phyloP scores from a whole-genome alignment of 2,329 filamentous ascomycete species.

The Aspergillus pseudoglaucus region DNA sequence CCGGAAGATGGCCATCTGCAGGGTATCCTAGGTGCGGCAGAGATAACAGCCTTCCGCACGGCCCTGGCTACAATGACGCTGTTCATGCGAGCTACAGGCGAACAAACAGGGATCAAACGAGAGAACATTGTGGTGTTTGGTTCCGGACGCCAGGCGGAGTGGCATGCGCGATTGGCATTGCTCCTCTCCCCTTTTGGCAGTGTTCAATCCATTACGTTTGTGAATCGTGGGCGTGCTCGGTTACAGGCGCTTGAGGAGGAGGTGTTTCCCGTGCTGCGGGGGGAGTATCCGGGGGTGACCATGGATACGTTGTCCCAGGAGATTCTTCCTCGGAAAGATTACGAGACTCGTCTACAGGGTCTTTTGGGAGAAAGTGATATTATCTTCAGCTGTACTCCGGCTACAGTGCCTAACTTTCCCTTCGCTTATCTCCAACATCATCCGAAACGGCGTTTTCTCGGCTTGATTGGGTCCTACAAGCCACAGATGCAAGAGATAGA shows the following conservation, averaged over 20 bases:
- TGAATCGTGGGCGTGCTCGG: conserved; percentile 62
- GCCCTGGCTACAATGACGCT: conserved; percentile 65
- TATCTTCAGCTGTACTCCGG: conserved; percentile 47
- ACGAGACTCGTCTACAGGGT: conserved; percentile 20
- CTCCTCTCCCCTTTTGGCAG: conserved; percentile 39
- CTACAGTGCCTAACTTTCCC: conserved; percentile 39
- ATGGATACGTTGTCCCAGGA: conserved; percentile 41
- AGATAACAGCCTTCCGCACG: conserved; percentile 74
- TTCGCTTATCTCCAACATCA: conserved; percentile 29
- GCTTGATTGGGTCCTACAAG: conserved; percentile 49
- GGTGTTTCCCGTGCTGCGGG: conserved; percentile 27
- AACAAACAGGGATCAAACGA: conserved; percentile 11
- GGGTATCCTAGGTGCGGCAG: conserved; percentile 65
- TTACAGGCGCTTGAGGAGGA: conserved; percentile 42
- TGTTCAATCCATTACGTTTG: conserved; percentile 63
- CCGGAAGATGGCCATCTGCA: conserved; percentile 52
- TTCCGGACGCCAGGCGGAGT: conserved; percentile 45
- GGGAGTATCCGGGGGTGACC: conserved; percentile 30
- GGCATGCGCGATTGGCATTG: conserved; percentile 44
- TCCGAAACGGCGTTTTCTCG: conserved; percentile 40
- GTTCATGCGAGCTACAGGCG: conserved; percentile 40
- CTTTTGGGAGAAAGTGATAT: conserved; percentile 33
- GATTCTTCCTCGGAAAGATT: conserved; percentile 49
- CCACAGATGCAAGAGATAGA: conserved; percentile 50
- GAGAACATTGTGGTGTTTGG: conserved; percentile 43